Base-by-base conservation (phyloP, 2,329 filamentous ascomycete species). In the Colletotrichum nymphaeae region DNA sequence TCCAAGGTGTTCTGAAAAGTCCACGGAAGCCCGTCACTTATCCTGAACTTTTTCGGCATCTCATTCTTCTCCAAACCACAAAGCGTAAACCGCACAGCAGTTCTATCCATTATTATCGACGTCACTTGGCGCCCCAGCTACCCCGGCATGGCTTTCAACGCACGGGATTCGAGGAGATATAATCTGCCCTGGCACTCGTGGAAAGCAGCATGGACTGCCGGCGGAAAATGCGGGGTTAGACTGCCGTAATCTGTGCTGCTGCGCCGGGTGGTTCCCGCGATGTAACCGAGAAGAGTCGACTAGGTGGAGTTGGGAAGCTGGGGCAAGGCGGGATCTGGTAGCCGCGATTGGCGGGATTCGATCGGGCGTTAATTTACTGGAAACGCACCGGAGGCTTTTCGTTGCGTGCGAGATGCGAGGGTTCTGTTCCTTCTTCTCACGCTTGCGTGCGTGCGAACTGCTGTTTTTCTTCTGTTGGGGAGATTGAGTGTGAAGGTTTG, bases 291-390 rank as follows among this genome's bases (percentile, higher is more conserved):
- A 56, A 26, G 53, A 22, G 53, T 26, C 53, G 22, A 32, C n/a
- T 19, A 59, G 56, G 57, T n/a, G 19, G 8, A 59, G n/a, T 4
- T 22, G 5, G 11, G 19, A 49, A 8, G 24, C 19, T 19, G 60
- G 16, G 19, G 6, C 9, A 19, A 4, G 30, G 49, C 63, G 63
- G 62, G 22, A 56, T 78, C 75, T 30, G 68, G 69, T 5, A 76
- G 67, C 16, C 76, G 49, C 8, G 74, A 71, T 62, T 59, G n/a
- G 75, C 76, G 26, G 77, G 63, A 49, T 58, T 74, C 2, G 72
- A 74, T 56, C 63, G 49, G 63, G 49, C 6, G 49, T 64, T 56
- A 42, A 56, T 64, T 42, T 28, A 56, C 14, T 22, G 22, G 9
- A 42, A 56, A 56, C 30, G 12, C 5, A n/a, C 11, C n/a, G 28